Conservation (phyloP, 2,329 filamentous ascomycete species). For the Arthroderma uncinatum region DNA sequence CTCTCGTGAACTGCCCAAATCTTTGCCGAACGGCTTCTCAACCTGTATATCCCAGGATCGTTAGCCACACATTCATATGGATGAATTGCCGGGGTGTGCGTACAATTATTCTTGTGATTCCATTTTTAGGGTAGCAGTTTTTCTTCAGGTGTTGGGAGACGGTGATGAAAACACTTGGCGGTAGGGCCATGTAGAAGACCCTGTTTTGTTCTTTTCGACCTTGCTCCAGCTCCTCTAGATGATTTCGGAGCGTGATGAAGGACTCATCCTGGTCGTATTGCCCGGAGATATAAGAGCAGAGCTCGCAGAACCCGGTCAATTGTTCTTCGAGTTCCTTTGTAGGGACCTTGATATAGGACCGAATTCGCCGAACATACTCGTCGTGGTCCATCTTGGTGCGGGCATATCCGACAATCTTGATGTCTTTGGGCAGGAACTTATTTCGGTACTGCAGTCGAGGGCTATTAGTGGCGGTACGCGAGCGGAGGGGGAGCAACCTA, state of each 20-base stretch:
- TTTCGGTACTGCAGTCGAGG: constrained; percentile 66
- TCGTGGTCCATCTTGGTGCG: constrained; percentile 98
- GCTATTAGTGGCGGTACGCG: not conserved
- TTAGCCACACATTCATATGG: not conserved
- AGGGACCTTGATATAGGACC: constrained; percentile 96
- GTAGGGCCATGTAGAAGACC: constrained; percentile 98
- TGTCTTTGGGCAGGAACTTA: constrained; percentile 93
- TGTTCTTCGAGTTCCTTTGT: constrained; percentile 97
- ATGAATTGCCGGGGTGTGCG: constrained; percentile 26
- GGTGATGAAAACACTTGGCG: constrained; percentile 93
- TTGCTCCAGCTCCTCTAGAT: constrained; percentile 75
- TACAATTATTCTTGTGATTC: constrained; percentile 89
- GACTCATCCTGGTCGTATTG: constrained; percentile 97
- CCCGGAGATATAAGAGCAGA: constrained; percentile 91
- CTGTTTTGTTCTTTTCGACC: constrained; percentile 74
- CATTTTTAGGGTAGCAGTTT: constrained; percentile 87
- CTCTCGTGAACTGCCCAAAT: constrained; percentile 84
- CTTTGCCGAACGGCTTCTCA: constrained; percentile 98
- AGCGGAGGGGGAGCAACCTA: not conserved
- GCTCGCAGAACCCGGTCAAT: constrained; percentile 72
- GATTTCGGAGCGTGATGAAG: constrained; percentile 73
- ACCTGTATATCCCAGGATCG: constrained; percentile 47
- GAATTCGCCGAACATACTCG: constrained; percentile 87
- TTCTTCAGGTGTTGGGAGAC: constrained; percentile 95
- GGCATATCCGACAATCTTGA: constrained; percentile 96